Evolutionary conservation across 805 yeast genomes (phyloP), one percentile per base, ranked within the genome.

Genomic region (Tetrapisispora iriomotensis): DNA sequence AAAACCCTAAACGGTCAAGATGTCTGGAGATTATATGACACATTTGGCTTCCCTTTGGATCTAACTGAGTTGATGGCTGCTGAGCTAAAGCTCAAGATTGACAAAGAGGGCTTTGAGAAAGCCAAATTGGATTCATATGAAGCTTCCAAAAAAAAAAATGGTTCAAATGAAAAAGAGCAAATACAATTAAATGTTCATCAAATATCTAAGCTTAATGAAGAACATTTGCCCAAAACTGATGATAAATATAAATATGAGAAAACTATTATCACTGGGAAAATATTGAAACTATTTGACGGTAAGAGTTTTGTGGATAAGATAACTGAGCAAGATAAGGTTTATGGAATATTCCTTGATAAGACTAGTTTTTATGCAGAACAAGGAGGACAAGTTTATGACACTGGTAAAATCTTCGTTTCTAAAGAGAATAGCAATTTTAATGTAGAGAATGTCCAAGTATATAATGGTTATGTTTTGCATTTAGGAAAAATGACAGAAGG

Each of bases 41-140:
- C 99, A 9, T 92, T 90, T 59, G 99, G 99, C 40, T 92, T 92
- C 82, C 99, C 99, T 27, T 96, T 87, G 40, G 99, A 92, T 66
- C 74, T 92, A 59, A 92, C 99, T 23, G 79, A 95, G 60, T 74
- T 92, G 60, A 92, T 92, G 98, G 98, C 98, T 32, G 96, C 88
- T 64, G 99, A 92, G 66, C 84, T 90, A 42, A 94, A 94, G n/a
- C 74, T 92, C 53, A 79, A 78, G 54, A 90, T 92, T 46, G 96
- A 92, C 61, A 94, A 87, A 60, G 78, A 69, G 34, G 97, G 85
- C 22, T 92, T 92, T 57, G 96, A 88, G 64, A 75, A 74, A 50
- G 97, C 98, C 33, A 84, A 79, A 60, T 72, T 75, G 46, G 94
- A 79, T 49, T 83, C 96, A 7, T 77, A 82, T 60, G 96, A 88